phyloP scores from a whole-genome alignment of 352 stramenopile genomes.

The Sclerospora graminicola region DNA sequence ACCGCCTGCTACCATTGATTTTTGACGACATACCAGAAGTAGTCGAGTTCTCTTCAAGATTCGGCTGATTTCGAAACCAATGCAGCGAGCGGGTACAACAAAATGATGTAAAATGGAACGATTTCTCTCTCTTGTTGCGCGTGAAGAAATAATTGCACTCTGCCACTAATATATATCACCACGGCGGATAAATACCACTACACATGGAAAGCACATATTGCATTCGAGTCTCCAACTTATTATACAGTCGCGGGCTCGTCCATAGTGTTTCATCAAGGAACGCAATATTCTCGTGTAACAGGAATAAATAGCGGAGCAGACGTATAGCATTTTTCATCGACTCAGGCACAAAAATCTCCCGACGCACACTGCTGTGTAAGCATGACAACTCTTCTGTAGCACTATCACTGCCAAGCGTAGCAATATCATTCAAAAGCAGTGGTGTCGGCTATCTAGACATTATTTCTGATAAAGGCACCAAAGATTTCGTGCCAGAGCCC shows the following conservation, averaged over 20 bases:
- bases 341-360: constrained; percentile 43
- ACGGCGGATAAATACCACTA: too few relatives aligned
- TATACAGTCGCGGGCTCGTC: too few relatives aligned
- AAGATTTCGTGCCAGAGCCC: not conserved
- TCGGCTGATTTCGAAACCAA: constrained; percentile 41
- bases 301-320: too few relatives aligned
- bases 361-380: constrained; percentile 5
- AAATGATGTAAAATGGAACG: constrained; percentile 73
- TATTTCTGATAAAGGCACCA: constrained; percentile 11
- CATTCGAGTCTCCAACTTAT: too few relatives aligned
- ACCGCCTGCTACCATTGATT: constrained; percentile 24
- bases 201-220: too few relatives aligned
- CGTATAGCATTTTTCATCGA: too few relatives aligned
- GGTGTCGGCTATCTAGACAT: too few relatives aligned
- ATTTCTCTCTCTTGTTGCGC: constrained; percentile 46
- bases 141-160: constrained; percentile 81
- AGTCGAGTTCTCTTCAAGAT: too few relatives aligned
- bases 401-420: constrained; percentile 11
- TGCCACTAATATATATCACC: constrained; percentile 58
- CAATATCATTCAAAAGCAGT: constrained; percentile 14
- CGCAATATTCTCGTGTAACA: too few relatives aligned
- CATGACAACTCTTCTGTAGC: too few relatives aligned
- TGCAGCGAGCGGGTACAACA: constrained; percentile 70
- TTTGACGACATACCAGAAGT: constrained; percentile 10
- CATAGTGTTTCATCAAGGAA: too few relatives aligned